These are phyloP conservation scores for Pharnaceum exiguum DNA, from an alignment of 148 eudicot species.

Conservation along the genomic window DNA sequence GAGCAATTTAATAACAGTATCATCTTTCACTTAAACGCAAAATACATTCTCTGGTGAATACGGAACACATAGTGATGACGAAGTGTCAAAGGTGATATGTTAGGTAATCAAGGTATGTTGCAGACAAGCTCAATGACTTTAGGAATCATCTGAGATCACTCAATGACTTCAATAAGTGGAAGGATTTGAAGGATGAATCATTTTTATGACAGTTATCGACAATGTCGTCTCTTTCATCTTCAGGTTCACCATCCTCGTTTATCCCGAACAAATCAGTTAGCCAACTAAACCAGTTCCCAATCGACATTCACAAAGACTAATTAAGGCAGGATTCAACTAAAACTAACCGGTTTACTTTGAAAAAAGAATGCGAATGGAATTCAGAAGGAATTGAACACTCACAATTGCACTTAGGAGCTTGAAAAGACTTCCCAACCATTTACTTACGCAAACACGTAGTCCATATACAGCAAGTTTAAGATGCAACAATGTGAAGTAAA, in stretches of 20 bases:
- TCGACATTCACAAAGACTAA: conserved; percentile 29
- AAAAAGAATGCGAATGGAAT: no score
- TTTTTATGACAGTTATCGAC: conserved; percentile 16
- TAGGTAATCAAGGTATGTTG: neutral
- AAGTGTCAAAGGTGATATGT: neutral
- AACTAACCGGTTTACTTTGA: no score
- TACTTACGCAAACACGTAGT: neutral
- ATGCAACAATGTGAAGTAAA: neutral
- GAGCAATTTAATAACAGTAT: no score
- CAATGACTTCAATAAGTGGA: conserved; percentile 72
- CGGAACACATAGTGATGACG: no score
- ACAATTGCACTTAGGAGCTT: no score
- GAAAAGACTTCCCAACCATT: neutral
- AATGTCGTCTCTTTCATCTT: conserved; percentile 27
- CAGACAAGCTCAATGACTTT: conserved; percentile 71
- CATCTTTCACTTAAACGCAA: neutral
- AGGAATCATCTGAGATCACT: conserved; percentile 99
- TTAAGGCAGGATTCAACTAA: no score
- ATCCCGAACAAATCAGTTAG: conserved; percentile 76
- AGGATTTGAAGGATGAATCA: conserved; percentile 53
- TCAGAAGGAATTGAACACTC: no score
- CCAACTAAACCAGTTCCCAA: conserved; percentile 97
- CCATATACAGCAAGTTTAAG: neutral
- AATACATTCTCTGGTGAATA: no score
- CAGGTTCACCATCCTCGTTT: conserved; percentile 58